phyloP scores from a whole-genome alignment of 306 rosid species.

The apple (Malus domestica) region DNA sequence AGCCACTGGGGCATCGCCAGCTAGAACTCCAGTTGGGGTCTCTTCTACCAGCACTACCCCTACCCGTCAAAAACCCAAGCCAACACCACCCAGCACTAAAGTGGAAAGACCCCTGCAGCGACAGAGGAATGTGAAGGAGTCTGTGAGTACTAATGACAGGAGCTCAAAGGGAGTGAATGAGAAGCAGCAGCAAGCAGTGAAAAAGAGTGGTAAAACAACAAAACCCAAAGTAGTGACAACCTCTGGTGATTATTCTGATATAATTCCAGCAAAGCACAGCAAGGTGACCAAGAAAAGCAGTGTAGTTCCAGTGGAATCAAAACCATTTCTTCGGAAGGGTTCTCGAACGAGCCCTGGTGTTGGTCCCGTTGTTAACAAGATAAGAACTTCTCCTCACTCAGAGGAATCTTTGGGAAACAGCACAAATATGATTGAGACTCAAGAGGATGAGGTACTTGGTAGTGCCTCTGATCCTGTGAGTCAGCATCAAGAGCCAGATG shows the following conservation, averaged over 20 bases:
- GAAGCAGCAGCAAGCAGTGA: constrained; percentile 41
- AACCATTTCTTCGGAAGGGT: constrained; percentile 84
- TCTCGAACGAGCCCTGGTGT: constrained; percentile 45
- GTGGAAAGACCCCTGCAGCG: constrained; percentile 47
- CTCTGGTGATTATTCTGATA: constrained; percentile 45
- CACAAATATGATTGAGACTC: constrained; percentile 39
- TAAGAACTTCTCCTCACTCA: constrained; percentile 39
- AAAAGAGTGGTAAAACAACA: constrained; percentile 43
- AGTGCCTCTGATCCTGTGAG: constrained; percentile 43
- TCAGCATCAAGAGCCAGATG: constrained; percentile 48
- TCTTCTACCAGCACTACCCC: constrained; percentile 58
- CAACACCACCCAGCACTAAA: constrained; percentile 35
- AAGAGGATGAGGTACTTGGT: constrained; percentile 40
- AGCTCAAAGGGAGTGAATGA: constrained; percentile 45
- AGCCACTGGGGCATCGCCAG: constrained; percentile 52
- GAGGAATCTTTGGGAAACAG: constrained; percentile 40
- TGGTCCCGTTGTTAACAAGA: constrained; percentile 45
- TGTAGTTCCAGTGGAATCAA: constrained; percentile 88
- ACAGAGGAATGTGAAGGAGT: constrained; percentile 57
- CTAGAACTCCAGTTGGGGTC: constrained; percentile 36
- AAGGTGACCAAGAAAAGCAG: constrained; percentile 85
- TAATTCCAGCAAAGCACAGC: constrained; percentile 44
- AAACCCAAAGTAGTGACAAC: constrained; percentile 42
- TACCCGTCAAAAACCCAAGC: constrained; percentile 42
- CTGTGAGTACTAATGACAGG: constrained; percentile 28